Evolutionary conservation across 805 yeast species (phyloP).

Genomic region (Komagataella pseudopastoris): DNA sequence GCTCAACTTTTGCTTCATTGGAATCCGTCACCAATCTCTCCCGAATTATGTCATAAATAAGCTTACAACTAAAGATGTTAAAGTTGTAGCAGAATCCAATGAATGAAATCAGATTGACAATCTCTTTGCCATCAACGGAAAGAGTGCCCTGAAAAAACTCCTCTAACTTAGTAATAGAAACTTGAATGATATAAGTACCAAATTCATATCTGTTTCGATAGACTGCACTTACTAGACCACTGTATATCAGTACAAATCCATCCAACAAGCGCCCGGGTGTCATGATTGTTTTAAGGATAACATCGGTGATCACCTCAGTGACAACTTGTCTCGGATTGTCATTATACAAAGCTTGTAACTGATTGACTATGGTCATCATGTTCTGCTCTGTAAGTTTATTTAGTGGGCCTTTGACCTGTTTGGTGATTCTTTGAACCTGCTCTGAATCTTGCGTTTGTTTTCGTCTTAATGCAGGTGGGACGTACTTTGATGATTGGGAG

Average conservation of each 20-base stretch:
- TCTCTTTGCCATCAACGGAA: constrained; percentile 17
- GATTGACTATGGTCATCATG: constrained; percentile 52
- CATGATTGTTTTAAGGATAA: constrained; percentile 49
- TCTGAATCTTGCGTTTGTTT: constrained; percentile 23
- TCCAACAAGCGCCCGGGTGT: constrained; percentile 60
- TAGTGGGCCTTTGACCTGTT: constrained; percentile 67
- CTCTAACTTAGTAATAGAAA: constrained; percentile 60
- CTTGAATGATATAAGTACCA: constrained; percentile 79
- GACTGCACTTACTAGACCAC: constrained; percentile 62
- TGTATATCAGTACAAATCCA: constrained; percentile 65
- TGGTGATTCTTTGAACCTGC: constrained; percentile 37
- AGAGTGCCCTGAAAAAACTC: constrained; percentile 17
- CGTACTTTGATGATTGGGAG: constrained; percentile 30
- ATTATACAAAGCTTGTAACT: constrained; percentile 48
- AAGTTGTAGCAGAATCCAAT: constrained; percentile 67
- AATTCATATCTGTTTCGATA: constrained; percentile 81
- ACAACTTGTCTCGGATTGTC: constrained; percentile 70
- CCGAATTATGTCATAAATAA: constrained; percentile 67
- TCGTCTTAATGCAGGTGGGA: constrained; percentile 80
- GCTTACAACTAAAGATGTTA: constrained; percentile 57
- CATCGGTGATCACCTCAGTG: constrained; percentile 50
- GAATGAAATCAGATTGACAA: constrained; percentile 50
- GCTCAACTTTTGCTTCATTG: constrained; percentile 63
- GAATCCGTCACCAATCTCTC: constrained; percentile 23
- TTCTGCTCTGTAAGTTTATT: constrained; percentile 88